Evolutionary conservation across 257 asterid genomes (phyloP).

Genomic region (Prunella vulgaris): DNA sequence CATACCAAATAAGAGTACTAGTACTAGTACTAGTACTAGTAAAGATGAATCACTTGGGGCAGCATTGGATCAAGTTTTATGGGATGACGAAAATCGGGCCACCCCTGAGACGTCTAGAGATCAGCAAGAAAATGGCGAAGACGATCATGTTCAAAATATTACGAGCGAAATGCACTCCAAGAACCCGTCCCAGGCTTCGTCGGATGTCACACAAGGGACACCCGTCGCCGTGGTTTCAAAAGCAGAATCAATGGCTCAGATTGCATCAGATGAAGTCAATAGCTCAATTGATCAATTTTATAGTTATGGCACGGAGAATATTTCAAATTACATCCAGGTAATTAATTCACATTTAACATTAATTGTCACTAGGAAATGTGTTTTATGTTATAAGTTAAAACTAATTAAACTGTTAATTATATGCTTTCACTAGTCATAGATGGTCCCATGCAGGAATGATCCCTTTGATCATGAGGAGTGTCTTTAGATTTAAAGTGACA

Average conservation of each 20-base stretch:
- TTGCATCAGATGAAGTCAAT: slow-evolving; percentile 42
- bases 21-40: neutral
- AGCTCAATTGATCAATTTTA: slow-evolving; percentile 36
- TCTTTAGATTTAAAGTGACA: slow-evolving; percentile 31
- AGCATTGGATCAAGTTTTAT: slow-evolving; percentile 23
- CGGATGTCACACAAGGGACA: slow-evolving; percentile 42
- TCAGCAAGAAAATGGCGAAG: slow-evolving; percentile 22
- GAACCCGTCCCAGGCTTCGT: slow-evolving; percentile 38
- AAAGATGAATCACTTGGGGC: slow-evolving; percentile 20
- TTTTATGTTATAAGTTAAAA: neutral
- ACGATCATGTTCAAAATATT: slow-evolving; percentile 11
- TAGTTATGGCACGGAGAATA: slow-evolving; percentile 20
- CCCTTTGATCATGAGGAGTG: slow-evolving; percentile 29
- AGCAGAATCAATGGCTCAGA: slow-evolving; percentile 26
- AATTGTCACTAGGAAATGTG: neutral
- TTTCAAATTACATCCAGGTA: slow-evolving; percentile 46
- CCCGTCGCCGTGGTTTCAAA: slow-evolving; percentile 17
- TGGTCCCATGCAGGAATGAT: slow-evolving; percentile 48
- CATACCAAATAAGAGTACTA: slow-evolving; percentile 14
- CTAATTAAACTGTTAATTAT: neutral
- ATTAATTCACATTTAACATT: neutral
- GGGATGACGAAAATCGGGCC: slow-evolving; percentile 34
- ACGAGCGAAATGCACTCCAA: slow-evolving; percentile 7
- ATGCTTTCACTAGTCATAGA: neutral
- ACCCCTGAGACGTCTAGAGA: slow-evolving; percentile 39